Evolutionary conservation across 2,329 filamentous ascomycete genomes (phyloP).

Genomic region (Aspergillus vadensis): DNA sequence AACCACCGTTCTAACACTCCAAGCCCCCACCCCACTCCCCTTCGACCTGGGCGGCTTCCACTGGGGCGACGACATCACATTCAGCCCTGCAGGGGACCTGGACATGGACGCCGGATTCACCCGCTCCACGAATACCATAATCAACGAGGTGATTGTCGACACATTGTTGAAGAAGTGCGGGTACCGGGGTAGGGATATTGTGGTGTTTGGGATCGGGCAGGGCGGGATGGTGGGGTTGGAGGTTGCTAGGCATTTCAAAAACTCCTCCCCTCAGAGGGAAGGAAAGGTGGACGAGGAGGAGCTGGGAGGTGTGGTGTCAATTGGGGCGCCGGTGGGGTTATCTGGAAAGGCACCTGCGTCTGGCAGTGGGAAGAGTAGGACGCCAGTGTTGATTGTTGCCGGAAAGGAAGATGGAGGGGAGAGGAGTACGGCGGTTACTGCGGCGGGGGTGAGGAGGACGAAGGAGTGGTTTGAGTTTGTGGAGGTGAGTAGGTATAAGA

Average conservation of each 20-base stretch:
- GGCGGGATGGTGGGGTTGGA: constrained; percentile 65
- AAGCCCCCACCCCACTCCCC: constrained; percentile 69
- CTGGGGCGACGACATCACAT: constrained; percentile 67
- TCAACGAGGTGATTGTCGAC: constrained; percentile 54
- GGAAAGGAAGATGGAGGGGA: constrained; percentile 33
- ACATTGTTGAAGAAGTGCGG: constrained; percentile 59
- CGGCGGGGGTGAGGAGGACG: constrained; percentile 64
- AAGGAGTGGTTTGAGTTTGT: constrained; percentile 68
- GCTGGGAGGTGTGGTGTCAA: constrained; percentile 15
- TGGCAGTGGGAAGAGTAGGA: constrained; percentile 34
- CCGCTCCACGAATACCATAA: constrained; percentile 51
- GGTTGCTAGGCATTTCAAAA: constrained; percentile 45
- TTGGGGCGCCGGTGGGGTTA: not conserved
- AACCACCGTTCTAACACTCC: constrained; percentile 72
- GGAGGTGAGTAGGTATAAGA: constrained; percentile 68
- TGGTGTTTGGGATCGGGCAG: constrained; percentile 69
- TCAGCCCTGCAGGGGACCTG: constrained; percentile 58
- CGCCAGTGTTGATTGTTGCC: constrained; percentile 46
- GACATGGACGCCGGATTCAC: constrained; percentile 65
- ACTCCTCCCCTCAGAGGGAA: constrained; percentile 39
- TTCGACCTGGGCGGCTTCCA: constrained; percentile 68
- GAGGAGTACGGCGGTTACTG: constrained; percentile 55
- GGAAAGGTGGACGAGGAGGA: constrained; percentile 4
- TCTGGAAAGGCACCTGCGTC: not conserved
- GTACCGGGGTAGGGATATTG: constrained; percentile 61